Conservation (phyloP, 768 basidiomycete species). For the Rhodotorula kratochvilovae region DNA sequence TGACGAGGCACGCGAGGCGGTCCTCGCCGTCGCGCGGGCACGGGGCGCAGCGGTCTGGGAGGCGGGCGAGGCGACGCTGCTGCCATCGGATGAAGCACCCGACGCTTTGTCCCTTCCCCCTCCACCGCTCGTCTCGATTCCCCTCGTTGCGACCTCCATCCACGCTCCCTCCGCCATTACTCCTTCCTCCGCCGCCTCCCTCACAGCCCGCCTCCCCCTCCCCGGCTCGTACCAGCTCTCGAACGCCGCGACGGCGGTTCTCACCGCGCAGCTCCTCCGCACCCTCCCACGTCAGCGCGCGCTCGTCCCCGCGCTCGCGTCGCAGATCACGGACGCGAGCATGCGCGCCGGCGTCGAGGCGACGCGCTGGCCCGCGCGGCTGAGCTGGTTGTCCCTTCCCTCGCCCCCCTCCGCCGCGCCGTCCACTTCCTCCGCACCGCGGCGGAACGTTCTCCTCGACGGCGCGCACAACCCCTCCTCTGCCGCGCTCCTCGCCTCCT, state of each 20-base stretch:
- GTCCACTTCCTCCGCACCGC: neutral
- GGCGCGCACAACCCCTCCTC: slow-evolving; percentile 92
- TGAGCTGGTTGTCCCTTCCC: slow-evolving; percentile 55
- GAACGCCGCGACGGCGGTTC: slow-evolving; percentile 69
- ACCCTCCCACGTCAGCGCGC: slow-evolving; percentile 47
- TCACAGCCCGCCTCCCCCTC: slow-evolving; percentile 55
- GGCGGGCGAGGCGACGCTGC: slow-evolving; percentile 48
- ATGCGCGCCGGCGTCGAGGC: slow-evolving; percentile 59
- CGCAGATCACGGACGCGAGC: slow-evolving; percentile 52
- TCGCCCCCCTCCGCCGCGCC: neutral
- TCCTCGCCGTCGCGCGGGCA: slow-evolving; percentile 50
- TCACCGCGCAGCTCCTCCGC: slow-evolving; percentile 60
- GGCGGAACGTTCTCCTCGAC: slow-evolving; percentile 64
- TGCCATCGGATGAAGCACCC: neutral
- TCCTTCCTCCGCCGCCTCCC: neutral
- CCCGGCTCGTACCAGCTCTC: slow-evolving; percentile 77
- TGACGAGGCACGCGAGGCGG: slow-evolving; percentile 43
- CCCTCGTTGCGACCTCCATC: neutral
- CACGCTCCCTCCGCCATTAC: neutral
- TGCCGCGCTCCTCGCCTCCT: slow-evolving; percentile 61
- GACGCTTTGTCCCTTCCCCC: neutral
- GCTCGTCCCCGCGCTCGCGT: slow-evolving; percentile 43
- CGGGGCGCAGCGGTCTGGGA: slow-evolving; percentile 52
- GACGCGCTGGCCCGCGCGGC: slow-evolving; percentile 74
- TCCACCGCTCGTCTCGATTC: neutral